Conservation (phyloP, 164 flowering plant genomes). For the Sedum album region DNA sequence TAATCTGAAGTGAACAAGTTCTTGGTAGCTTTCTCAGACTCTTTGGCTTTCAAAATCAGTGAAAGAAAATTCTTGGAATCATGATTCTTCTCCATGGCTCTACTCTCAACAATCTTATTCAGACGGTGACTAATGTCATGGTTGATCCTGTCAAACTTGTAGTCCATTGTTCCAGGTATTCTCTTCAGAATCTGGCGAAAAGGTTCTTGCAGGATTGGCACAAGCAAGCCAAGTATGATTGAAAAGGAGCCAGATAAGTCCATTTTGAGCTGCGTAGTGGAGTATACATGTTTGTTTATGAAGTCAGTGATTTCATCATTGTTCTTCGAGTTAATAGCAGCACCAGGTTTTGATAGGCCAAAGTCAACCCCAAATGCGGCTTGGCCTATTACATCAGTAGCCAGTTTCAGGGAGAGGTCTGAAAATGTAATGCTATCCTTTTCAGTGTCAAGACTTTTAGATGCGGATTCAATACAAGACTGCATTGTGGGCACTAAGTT, state of each 20-base stretch:
- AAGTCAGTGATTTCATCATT: conserved; percentile 46
- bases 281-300: conserved; percentile 76
- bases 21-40: conserved; percentile 34
- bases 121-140: conserved; percentile 38
- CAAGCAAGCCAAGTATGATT: conserved; percentile 61
- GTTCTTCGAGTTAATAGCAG: not conserved
- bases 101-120: conserved; percentile 56
- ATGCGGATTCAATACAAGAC: conserved; percentile 49
- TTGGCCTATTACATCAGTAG: conserved; percentile 86
- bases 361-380: conserved; percentile 91
- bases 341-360: conserved; percentile 48
- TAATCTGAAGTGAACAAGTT: conserved; percentile 62
- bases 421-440: conserved; percentile 51
- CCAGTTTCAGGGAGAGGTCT: conserved; percentile 56
- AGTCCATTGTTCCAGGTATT: conserved; percentile 78
- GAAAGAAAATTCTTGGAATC: conserved; percentile 71
- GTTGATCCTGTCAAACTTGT: conserved; percentile 54
- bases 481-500: conserved; percentile 79
- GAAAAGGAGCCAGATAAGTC: conserved; percentile 83
- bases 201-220: conserved; percentile 85
- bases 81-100: conserved; percentile 29
- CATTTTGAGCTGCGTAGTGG: conserved; percentile 88
- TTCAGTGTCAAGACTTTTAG: conserved; percentile 30
- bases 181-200: conserved; percentile 60
- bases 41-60: conserved; percentile 59